Evolutionary conservation across 176 grass and related monocot species (phyloP).

Genomic region (Aegilops umbellulata): DNA sequence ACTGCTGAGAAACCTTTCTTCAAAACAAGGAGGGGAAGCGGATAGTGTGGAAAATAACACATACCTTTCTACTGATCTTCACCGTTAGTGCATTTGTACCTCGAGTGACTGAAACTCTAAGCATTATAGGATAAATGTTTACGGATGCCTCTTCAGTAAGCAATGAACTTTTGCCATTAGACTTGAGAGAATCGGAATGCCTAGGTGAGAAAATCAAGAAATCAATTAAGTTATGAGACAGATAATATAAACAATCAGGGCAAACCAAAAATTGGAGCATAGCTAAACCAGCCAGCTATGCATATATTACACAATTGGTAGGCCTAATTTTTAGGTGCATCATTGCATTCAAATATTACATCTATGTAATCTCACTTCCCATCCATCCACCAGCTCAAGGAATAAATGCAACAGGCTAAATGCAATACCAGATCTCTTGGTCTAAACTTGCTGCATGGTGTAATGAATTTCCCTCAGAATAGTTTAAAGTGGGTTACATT

Average conservation of each 20-base stretch:
- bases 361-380: neutral
- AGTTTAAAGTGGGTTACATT: neutral
- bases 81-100: slow-evolving; percentile 64
- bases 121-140: slow-evolving; percentile 79
- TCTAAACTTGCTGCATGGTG: neutral
- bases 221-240: slow-evolving; percentile 1
- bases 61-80: slow-evolving; percentile 92
- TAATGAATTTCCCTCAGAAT: neutral
- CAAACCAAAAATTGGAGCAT: neutral
- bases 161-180: slow-evolving; percentile 10
- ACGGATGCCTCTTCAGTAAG: slow-evolving; percentile 32
- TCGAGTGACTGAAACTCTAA: slow-evolving; percentile 64
- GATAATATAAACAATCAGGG: slow-evolving; percentile 9
- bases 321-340: slow-evolving; percentile 14
- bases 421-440: neutral
- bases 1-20: neutral
- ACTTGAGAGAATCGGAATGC: slow-evolving; percentile 43
- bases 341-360: neutral
- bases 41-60: slow-evolving; percentile 17
- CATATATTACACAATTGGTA: neutral
- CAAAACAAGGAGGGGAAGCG: slow-evolving; percentile 13
- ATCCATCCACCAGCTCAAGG: slow-evolving; percentile 8
- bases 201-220: slow-evolving; percentile 26
- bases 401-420: neutral
- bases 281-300: neutral